Percentiles rank a stretch among this genome's conserved stretches.
Evolutionary conservation across 2,329 filamentous ascomycete species (phyloP).

Genomic region (Trichoderma semiorbis): DNA sequence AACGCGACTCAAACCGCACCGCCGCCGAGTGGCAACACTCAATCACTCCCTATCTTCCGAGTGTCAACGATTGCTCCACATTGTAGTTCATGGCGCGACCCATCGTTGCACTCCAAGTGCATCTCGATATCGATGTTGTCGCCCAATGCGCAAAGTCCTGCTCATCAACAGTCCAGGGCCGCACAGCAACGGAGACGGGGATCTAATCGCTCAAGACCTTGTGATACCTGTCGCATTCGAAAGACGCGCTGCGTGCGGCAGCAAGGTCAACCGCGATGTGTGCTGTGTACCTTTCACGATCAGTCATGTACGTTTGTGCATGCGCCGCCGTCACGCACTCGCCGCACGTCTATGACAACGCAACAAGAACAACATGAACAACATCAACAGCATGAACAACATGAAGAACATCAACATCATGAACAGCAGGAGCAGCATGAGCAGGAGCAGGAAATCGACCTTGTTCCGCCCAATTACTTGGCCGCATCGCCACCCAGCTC

Average conservation of each 20-base stretch:
- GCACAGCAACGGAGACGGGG: neutral
- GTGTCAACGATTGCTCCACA: neutral
- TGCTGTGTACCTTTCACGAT: neutral
- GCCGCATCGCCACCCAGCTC: neutral
- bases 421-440: neutral
- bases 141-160: neutral
- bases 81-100: neutral
- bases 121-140: neutral
- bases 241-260: neutral
- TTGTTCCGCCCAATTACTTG: neutral
- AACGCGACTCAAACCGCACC: too few relatives aligned
- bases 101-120: neutral
- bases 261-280: neutral
- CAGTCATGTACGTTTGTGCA: neutral
- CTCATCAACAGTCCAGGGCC: neutral
- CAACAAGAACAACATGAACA: neutral
- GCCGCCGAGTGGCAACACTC: neutral
- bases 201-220: neutral
- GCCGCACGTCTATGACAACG: neutral
- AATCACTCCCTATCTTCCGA: neutral
- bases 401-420: too few relatives aligned
- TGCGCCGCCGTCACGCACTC: neutral
- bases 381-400: too few relatives aligned
- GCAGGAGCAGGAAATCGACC: neutral
- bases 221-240: neutral